Conservation (phyloP, 2,329 filamentous ascomycete species). For the Didymella glomerata region DNA sequence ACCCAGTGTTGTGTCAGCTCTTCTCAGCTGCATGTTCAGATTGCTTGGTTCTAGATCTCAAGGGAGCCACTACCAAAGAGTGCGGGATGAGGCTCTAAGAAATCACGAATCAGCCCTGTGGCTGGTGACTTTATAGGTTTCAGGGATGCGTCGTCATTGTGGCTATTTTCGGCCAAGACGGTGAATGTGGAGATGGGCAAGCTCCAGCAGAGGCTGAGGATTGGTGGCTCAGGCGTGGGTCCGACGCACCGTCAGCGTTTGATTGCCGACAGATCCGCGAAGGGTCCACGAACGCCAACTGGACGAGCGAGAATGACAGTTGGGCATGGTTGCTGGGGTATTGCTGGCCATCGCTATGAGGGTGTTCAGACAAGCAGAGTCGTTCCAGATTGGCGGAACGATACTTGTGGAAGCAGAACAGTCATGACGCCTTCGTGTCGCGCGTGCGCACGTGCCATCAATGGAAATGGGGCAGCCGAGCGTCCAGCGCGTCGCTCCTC, state of each 20-base stretch:
- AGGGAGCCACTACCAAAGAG: slow-evolving; percentile 8
- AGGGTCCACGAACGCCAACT: neutral
- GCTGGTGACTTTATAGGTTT: slow-evolving; percentile 24
- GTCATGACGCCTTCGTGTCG: neutral
- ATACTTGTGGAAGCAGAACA: neutral
- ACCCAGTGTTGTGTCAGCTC: slow-evolving; percentile 35
- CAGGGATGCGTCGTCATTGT: slow-evolving; percentile 21
- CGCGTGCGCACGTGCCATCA: slow-evolving; percentile 11
- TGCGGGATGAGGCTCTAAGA: slow-evolving; percentile 11
- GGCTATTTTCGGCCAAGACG: slow-evolving; percentile 9
- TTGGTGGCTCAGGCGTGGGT: slow-evolving; percentile 28
- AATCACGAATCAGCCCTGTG: slow-evolving; percentile 10
- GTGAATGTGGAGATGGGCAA: slow-evolving; percentile 17
- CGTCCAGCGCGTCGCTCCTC: neutral
- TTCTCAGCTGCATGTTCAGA: slow-evolving; percentile 32
- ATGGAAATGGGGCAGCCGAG: slow-evolving; percentile 2
- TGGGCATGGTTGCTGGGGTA: neutral
- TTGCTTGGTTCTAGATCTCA: neutral
- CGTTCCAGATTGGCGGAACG: neutral
- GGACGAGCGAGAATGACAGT: neutral
- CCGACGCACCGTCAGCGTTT: slow-evolving; percentile 25
- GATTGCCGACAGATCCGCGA: slow-evolving; percentile 30
- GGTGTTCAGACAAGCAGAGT: neutral
- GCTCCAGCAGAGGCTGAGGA: slow-evolving; percentile 20
- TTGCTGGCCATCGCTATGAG: neutral